phyloP scores from a whole-genome alignment of 371 early-diverging fungal species.

The Apophysomyces elegans region DNA sequence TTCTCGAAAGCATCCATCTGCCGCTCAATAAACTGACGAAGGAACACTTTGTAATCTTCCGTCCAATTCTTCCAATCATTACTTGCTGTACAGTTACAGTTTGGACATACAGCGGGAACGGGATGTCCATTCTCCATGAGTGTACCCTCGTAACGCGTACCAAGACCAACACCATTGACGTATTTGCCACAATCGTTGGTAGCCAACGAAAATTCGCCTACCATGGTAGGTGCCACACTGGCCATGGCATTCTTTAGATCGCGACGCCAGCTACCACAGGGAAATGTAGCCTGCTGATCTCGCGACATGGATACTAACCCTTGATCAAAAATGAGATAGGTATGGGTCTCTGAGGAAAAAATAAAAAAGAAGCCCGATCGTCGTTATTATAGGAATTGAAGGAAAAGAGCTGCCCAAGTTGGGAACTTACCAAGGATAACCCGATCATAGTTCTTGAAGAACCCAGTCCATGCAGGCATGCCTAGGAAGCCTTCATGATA shows the following conservation, averaged over 20 bases:
- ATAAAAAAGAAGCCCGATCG: no score
- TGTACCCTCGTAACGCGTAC: slow-evolving; percentile 73
- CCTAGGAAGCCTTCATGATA: slow-evolving; percentile 54
- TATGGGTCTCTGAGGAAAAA: slow-evolving; percentile 40
- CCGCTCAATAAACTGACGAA: slow-evolving; percentile 40
- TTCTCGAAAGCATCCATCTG: slow-evolving; percentile 56
- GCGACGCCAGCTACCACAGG: slow-evolving; percentile 48
- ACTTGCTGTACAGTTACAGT: slow-evolving; percentile 55
- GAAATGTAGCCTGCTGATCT: slow-evolving; percentile 43
- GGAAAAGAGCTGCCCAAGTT: no score
- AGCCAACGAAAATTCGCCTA: slow-evolving; percentile 76
- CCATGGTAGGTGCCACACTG: slow-evolving; percentile 60
- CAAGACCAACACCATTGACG: slow-evolving; percentile 71
- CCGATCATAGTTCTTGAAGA: slow-evolving; percentile 38
- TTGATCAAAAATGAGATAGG: slow-evolving; percentile 49
- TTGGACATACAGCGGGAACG: slow-evolving; percentile 31
- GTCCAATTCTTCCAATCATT: slow-evolving; percentile 46
- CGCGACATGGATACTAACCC: slow-evolving; percentile 53
- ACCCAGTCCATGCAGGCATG: slow-evolving; percentile 39
- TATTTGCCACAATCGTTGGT: slow-evolving; percentile 78
- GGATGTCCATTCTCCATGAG: slow-evolving; percentile 14
- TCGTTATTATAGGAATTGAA: no score
- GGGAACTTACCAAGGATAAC: slow-evolving; percentile 38
- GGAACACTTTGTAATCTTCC: slow-evolving; percentile 41
- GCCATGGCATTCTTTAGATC: slow-evolving; percentile 31